phyloP scores from a whole-genome alignment of 116 monocot genomes.

The Dioscorea cayenensis region DNA sequence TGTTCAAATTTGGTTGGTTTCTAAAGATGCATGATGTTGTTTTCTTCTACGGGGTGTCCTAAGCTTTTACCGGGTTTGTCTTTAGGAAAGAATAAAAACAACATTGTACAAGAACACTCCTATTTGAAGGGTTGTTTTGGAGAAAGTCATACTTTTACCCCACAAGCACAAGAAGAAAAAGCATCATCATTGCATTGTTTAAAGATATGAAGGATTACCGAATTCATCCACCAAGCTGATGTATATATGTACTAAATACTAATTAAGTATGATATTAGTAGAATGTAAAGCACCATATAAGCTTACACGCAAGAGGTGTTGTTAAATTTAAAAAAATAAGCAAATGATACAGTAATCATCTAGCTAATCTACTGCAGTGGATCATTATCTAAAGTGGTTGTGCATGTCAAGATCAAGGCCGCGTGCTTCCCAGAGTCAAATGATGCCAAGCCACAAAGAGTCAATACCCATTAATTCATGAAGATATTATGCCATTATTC shows the following conservation, averaged over 20 bases:
- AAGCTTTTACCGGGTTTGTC: background rate
- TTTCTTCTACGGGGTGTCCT: background rate
- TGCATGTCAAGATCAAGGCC: constrained; percentile 1
- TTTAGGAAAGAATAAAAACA: background rate
- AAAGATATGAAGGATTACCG: background rate
- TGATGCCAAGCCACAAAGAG: background rate
- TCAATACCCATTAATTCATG: background rate
- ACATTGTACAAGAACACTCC: background rate
- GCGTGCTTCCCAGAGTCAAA: background rate
- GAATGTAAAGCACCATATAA: too few species aligned
- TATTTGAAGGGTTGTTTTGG: background rate
- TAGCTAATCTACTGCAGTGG: background rate
- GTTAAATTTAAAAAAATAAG: background rate
- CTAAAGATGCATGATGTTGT: background rate
- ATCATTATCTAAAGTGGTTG: background rate
- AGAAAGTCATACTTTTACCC: background rate
- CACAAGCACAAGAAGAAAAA: background rate
- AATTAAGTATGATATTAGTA: background rate
- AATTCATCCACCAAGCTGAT: background rate
- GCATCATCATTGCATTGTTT: background rate
- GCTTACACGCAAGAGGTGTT: background rate
- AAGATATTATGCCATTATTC: constrained; percentile 1
- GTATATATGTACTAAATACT: background rate
- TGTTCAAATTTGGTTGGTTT: background rate
- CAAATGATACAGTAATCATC: background rate